These are phyloP conservation scores for Pisolithus microcarpus DNA, from an alignment of 768 basidiomycete species.

Conservation along the genomic window DNA sequence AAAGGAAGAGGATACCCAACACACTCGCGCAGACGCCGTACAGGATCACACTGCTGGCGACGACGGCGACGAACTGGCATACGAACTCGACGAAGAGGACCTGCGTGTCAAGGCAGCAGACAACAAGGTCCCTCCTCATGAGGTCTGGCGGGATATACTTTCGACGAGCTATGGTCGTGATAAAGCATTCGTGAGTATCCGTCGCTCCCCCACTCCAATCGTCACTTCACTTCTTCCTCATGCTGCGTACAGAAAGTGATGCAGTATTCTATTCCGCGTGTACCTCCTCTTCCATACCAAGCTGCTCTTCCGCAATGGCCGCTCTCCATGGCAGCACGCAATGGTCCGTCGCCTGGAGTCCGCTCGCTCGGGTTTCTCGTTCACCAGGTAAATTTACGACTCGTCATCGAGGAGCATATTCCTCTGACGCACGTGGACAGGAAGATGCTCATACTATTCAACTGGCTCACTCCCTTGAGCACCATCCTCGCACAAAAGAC, in stretches of 20 bases:
- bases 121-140: conserved; percentile 48
- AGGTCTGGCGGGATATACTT: conserved; percentile 77
- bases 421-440: conserved; percentile 31
- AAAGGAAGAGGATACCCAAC: conserved; percentile 30
- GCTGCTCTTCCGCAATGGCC: conserved; percentile 39
- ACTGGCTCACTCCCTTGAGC: conserved; percentile 75
- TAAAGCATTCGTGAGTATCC: conserved; percentile 68
- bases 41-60: conserved; percentile 12
- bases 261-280: conserved; percentile 73
- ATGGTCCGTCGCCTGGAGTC: conserved; percentile 54
- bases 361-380: conserved; percentile 53
- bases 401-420: not conserved
- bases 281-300: conserved; percentile 65
- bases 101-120: conserved; percentile 38
- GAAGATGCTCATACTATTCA: conserved; percentile 75
- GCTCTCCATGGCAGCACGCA: conserved; percentile 45
- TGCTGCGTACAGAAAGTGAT: conserved; percentile 61
- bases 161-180: conserved; percentile 74
- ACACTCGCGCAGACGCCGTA: conserved; percentile 12
- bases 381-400: conserved; percentile 51
- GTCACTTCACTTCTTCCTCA: not conserved
- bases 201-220: not conserved
- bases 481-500: conserved; percentile 64
- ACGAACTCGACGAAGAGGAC: conserved; percentile 45
- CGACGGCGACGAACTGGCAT: conserved; percentile 26